Conservation (phyloP, 768 basidiomycete species). For the Mycena polygramma region DNA sequence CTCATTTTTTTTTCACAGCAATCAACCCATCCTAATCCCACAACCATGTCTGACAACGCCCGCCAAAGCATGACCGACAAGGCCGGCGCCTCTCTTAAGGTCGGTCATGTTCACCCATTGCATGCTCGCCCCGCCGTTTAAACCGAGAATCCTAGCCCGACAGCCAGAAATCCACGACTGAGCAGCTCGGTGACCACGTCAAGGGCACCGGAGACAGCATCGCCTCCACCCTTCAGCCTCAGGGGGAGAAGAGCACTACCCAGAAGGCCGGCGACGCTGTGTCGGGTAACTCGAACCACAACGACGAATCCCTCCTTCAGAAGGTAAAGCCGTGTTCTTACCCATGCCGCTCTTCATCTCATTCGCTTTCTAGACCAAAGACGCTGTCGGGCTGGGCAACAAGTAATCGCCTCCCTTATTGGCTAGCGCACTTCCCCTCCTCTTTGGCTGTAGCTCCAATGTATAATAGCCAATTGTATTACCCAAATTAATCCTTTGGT, state of each 20-base stretch:
- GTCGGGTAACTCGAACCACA: conserved; percentile 63
- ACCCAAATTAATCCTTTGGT: no score
- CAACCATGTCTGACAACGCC: conserved; percentile 66
- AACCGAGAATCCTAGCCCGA: conserved; percentile 58
- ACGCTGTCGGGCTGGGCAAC: conserved; percentile 61
- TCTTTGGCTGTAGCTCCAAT: neutral
- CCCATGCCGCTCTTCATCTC: no score
- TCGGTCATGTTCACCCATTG: conserved; percentile 30
- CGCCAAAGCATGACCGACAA: conserved; percentile 75
- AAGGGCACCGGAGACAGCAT: conserved; percentile 63
- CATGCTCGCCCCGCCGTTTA: neutral
- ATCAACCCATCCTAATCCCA: neutral
- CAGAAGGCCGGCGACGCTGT: conserved; percentile 65
- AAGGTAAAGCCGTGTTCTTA: conserved; percentile 57
- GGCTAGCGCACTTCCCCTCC: no score
- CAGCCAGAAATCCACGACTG: conserved; percentile 66
- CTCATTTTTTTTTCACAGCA: neutral
- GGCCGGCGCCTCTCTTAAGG: conserved; percentile 64
- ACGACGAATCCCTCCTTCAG: conserved; percentile 58
- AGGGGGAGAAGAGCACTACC: conserved; percentile 66
- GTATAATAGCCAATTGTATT: conserved; percentile 12
- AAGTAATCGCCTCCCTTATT: conserved; percentile 40
- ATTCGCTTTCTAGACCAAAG: conserved; percentile 6
- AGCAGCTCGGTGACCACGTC: conserved; percentile 62
- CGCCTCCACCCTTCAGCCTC: conserved; percentile 64